Evolutionary conservation across 2,329 filamentous ascomycete genomes (phyloP), one percentile per base, ranked within the genome.

Genomic region (Clonostachys byssicola): DNA sequence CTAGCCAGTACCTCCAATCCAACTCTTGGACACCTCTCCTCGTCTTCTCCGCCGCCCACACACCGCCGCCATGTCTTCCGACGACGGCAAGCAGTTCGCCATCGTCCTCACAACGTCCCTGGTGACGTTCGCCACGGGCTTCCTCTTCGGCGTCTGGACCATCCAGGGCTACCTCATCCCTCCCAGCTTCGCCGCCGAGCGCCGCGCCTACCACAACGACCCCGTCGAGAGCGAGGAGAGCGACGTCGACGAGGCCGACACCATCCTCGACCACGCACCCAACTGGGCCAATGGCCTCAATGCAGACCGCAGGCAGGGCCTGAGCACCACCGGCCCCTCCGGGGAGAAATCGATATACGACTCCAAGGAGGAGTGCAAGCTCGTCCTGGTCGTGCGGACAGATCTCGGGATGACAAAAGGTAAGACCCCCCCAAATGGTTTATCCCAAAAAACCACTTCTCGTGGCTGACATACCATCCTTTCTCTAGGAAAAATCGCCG

Each of bases 391-490:
- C 5, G 92, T 97, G 47, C 75, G 94, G 62, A 96, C 90, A 16
- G 94, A 99, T 71, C 69, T 99, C 59, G 92, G 92, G 58, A 99
- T 99, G 94, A 94, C 88, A 10, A 97, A 96, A 72, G 92, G 92
- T 94, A 73, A 40, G 74, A 65, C 5, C 20, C 18, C 3, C 18
- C 9, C 12, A 20, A 17, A 12, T 34, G 3, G 9, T 9, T 30
- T 8, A 30, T 10, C 1, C 1, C n/a, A n/a, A 13, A 9, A 38
- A 36, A 14, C 12, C 3, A 17, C 39, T 12, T 35, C 20, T 34
- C n/a, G 14, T 7, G n/a, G 12, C 17, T 7, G 23, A 30, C 23
- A 30, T 30, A 3, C 14, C 3, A 12, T n/a, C 7, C 36, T 39
- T 8, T 4, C 17, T 2, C 42, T 53, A 96, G 92, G 92, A 60